Evolutionary conservation across 371 early-diverging fungal genomes (phyloP), one percentile per base, ranked within the genome.

Genomic region (Funneliformis caledonium): DNA sequence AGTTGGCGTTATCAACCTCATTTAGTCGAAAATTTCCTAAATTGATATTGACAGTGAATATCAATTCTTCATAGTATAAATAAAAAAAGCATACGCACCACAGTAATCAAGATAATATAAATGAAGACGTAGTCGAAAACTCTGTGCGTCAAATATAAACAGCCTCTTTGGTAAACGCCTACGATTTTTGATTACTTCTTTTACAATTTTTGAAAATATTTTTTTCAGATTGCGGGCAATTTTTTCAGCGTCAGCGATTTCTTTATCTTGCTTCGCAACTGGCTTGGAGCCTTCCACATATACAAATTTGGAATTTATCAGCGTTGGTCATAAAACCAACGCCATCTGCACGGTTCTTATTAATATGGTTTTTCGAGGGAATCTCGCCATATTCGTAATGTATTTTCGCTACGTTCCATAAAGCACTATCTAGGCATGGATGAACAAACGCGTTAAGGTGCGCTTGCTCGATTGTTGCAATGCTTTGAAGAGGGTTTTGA

Each of bases 361-460:
- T 70, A 70, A 70, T 43, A 9, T 70, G 45, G 9, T 70, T 70
- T 47, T 42, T 70, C 0, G 43, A 37, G 4, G 0, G n/a, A 50
- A 70, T 70, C n/a, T 70, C 70, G 4, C 70, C 45, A 42, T 43
- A 62, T 8, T 62, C 6, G n/a, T 62, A 62, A 26, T 62, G 26
- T 62, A 62, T 62, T 8, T 72, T 50, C 16, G 48, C 81, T 22
- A 80, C 3, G n/a, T 80, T 43, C 74, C 74, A 80, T 22, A 80
- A 62, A 73, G 62, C 33, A 26, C 50, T 52, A 52, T 80, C 74
- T 7, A 80, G 45, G 52, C 74, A 80, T 72, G 65, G 76, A 50
- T 81, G 68, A 2, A 74, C 75, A 45, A 81, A 81, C 4, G 19
- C 81, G 65, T 81, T 81, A 74, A 81, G 68, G 50, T 81, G 74